Evolutionary conservation across 2,329 filamentous ascomycete species (phyloP).

Genomic region (Aschersonia sp.): DNA sequence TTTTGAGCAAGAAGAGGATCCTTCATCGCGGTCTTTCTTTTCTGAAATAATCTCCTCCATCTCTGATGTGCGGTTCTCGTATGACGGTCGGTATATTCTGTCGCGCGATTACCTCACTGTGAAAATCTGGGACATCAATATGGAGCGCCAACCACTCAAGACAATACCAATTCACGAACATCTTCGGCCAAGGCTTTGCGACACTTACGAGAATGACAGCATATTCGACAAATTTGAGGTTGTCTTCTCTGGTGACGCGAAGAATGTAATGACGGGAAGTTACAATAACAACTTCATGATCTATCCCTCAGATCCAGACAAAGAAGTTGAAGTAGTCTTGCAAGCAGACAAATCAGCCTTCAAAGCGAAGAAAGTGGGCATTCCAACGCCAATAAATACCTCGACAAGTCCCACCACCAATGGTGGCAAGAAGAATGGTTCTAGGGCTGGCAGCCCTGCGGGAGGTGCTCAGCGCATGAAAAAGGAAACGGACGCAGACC

Average conservation of each 20-base stretch:
- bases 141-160: slow-evolving; percentile 95
- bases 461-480: slow-evolving; percentile 76
- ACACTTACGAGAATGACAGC: slow-evolving; percentile 98
- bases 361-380: slow-evolving; percentile 98
- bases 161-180: slow-evolving; percentile 98
- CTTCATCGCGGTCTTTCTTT: slow-evolving; percentile 93
- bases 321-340: slow-evolving; percentile 92
- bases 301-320: slow-evolving; percentile 88
- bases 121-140: slow-evolving; percentile 99
- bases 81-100: slow-evolving; percentile 91
- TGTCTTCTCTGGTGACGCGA: slow-evolving; percentile 92
- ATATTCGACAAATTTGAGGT: slow-evolving; percentile 99
- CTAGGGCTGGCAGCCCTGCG: slow-evolving; percentile 76
- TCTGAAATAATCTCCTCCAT: slow-evolving; percentile 99
- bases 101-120: slow-evolving; percentile 97
- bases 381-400: slow-evolving; percentile 89
- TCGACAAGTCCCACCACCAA: slow-evolving; percentile 59
- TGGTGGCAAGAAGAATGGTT: slow-evolving; percentile 73
- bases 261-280: slow-evolving; percentile 98
- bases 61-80: slow-evolving; percentile 93
- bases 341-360: slow-evolving; percentile 98
- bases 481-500: slow-evolving; percentile 97
- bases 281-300: slow-evolving; percentile 99
- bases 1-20: slow-evolving; percentile 98
- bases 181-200: slow-evolving; percentile 80